Conservation (phyloP, 331 rosid species). For the Rhamnella rubrinervis region DNA sequence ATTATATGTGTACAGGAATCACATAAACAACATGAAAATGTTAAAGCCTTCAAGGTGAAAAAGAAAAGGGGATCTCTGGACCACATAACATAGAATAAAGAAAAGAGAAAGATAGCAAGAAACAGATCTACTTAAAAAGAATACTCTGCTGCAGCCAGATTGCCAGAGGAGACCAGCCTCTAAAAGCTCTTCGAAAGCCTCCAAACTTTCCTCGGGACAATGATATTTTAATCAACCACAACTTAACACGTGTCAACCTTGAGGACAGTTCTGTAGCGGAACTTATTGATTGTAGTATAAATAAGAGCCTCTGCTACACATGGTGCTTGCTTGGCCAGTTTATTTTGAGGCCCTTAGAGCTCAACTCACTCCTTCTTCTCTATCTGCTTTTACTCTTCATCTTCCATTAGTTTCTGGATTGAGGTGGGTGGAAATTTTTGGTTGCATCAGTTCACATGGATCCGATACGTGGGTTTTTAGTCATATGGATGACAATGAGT, state of each 20-base stretch:
- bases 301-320: slow-evolving; percentile 29
- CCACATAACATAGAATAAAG: slow-evolving; percentile 23
- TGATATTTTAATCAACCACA: slow-evolving; percentile 24
- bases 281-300: slow-evolving; percentile 35
- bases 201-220: slow-evolving; percentile 19
- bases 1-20: not conserved
- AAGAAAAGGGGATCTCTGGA: slow-evolving; percentile 17
- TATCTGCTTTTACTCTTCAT: not conserved
- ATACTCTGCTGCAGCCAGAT: slow-evolving; percentile 14
- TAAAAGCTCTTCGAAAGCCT: slow-evolving; percentile 28
- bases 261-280: slow-evolving; percentile 15
- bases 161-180: slow-evolving; percentile 26
- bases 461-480: slow-evolving; percentile 19
- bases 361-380: slow-evolving; percentile 2
- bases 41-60: not conserved
- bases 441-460: slow-evolving; percentile 33
- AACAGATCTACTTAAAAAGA: slow-evolving; percentile 18
- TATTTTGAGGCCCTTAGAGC: slow-evolving; percentile 15
- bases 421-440: slow-evolving; percentile 10
- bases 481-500: slow-evolving; percentile 34
- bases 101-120: slow-evolving; percentile 5
- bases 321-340: slow-evolving; percentile 28
- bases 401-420: slow-evolving; percentile 6
- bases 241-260: slow-evolving; percentile 41
- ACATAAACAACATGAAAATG: not conserved